Percentiles rank a stretch among this genome's conserved stretches.
These are phyloP conservation scores for Fagus sylvatica DNA, from an alignment of 306 rosid genomes.

Conservation along the genomic window DNA sequence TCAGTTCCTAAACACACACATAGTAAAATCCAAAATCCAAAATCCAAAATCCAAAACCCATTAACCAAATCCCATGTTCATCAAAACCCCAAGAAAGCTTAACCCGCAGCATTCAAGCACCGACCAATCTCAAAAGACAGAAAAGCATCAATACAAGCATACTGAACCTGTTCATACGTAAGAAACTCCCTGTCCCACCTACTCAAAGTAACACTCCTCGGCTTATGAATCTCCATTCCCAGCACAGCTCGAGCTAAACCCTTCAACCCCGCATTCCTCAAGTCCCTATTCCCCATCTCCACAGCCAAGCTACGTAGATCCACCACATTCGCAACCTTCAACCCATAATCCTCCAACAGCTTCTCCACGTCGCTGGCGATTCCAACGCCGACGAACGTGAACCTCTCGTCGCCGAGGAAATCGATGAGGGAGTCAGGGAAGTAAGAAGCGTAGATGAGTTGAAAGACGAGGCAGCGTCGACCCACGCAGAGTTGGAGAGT, in stretches of 20 bases:
- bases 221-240: constrained; percentile 42
- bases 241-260: constrained; percentile 29
- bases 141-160: constrained; percentile 56
- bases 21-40: not conserved
- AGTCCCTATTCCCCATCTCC: not conserved
- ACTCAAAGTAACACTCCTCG: constrained; percentile 44
- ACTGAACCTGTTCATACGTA: constrained; percentile 36
- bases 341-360: constrained; percentile 30
- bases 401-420: constrained; percentile 17
- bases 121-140: constrained; percentile 43
- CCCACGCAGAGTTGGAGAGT: constrained; percentile 48
- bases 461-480: constrained; percentile 37
- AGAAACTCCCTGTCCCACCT: constrained; percentile 55
- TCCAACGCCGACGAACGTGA: constrained; percentile 49
- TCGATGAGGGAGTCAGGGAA: constrained; percentile 33
- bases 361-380: constrained; percentile 35
- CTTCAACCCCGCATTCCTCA: constrained; percentile 45
- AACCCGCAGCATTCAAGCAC: constrained; percentile 3
- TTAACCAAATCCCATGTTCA: not conserved
- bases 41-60: not conserved
- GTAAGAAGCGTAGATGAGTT: constrained; percentile 21
- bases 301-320: constrained; percentile 41
- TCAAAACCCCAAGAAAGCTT: not conserved
- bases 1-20: too few species aligned
- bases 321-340: constrained; percentile 27